Evolutionary conservation across 495 filamentous ascomycete genomes (phyloP).

Genomic region (Xylaria acuta): DNA sequence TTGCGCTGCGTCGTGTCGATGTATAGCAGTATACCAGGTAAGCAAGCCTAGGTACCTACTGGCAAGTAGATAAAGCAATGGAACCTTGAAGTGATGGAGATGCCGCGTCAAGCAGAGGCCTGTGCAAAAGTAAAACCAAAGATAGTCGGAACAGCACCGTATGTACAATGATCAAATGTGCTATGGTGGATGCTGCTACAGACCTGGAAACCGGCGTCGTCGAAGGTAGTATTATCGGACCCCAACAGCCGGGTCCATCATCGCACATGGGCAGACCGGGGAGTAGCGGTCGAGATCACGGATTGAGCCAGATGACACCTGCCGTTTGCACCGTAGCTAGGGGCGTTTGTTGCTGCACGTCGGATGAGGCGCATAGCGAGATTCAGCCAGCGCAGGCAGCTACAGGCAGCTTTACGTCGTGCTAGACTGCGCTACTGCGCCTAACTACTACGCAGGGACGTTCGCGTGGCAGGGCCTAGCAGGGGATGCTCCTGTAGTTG

Average conservation of each 20-base stretch:
- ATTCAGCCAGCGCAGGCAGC: slow-evolving; percentile 13
- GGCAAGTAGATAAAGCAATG: background rate
- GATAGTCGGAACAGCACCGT: background rate
- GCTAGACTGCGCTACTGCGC: slow-evolving; percentile 9
- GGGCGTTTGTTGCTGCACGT: slow-evolving; percentile 8
- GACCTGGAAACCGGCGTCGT: background rate
- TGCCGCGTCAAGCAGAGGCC: background rate
- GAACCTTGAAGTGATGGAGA: background rate
- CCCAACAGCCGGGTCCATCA: slow-evolving; percentile 19
- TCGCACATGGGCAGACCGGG: slow-evolving; percentile 8
- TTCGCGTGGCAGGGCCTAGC: background rate
- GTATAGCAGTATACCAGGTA: slow-evolving; percentile 7
- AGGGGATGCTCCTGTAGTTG: background rate
- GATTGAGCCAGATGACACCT: slow-evolving; percentile 6
- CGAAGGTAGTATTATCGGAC: slow-evolving; percentile 7
- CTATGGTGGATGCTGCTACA: too few species aligned
- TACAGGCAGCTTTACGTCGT: background rate
- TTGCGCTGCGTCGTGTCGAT: slow-evolving; percentile 14
- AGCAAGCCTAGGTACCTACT: background rate
- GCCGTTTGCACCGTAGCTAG: background rate
- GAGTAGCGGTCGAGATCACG: slow-evolving; percentile 12
- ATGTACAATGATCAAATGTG: slow-evolving; percentile 8
- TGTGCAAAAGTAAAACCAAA: background rate
- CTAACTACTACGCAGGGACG: background rate
- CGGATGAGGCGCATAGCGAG: slow-evolving; percentile 9